phyloP scores from a whole-genome alignment of 352 stramenopile species.

The Pythium rishiriense region DNA sequence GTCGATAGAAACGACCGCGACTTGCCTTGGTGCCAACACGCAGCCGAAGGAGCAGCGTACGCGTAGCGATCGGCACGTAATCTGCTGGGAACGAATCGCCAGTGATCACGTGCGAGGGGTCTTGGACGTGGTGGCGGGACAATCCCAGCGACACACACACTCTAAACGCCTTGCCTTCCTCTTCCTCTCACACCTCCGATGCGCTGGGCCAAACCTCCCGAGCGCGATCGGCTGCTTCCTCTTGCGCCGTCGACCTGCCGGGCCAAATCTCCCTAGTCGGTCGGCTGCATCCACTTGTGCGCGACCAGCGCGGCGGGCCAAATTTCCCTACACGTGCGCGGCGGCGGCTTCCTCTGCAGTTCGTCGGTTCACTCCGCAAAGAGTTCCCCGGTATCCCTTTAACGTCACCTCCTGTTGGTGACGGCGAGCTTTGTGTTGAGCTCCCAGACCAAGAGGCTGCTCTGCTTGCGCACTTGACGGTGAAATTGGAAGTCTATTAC shows the following conservation, averaged over 20 bases:
- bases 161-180: not conserved
- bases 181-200: not conserved
- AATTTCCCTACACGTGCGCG: not conserved
- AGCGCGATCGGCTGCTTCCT: not conserved
- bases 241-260: not conserved
- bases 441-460: not conserved
- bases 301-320: not conserved
- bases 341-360: not conserved
- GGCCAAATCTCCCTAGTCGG: not conserved
- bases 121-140: not conserved
- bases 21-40: not conserved
- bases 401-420: slow-evolving; percentile 18
- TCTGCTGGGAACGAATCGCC: not conserved
- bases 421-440: slow-evolving; percentile 15
- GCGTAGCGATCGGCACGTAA: not conserved
- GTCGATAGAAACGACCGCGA: slow-evolving; percentile 7
- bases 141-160: not conserved
- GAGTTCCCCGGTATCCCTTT: slow-evolving; percentile 7
- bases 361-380: slow-evolving; percentile 8
- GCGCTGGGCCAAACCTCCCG: not conserved
- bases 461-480: slow-evolving; percentile 11
- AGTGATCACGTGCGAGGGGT: not conserved
- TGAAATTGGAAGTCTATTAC: slow-evolving; percentile 11
- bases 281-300: no score
- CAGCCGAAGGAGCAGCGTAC: not conserved